phyloP scores from a whole-genome alignment of 2,329 filamentous ascomycete genomes.

The Hymenoscyphus repandus region DNA sequence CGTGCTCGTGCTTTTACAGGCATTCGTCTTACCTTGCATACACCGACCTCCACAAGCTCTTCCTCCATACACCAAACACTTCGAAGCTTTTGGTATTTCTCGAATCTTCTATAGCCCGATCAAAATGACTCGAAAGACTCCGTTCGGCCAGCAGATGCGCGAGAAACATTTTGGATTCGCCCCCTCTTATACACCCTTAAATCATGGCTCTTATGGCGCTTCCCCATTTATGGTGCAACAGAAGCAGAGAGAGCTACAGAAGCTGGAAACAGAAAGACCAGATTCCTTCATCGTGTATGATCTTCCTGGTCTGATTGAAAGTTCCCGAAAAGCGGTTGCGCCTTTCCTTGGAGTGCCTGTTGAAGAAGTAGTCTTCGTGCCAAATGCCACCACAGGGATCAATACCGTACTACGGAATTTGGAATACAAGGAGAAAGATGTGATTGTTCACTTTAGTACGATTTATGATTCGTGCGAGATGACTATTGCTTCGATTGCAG shows the following conservation, averaged over 20 bases:
- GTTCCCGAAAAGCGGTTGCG: constrained; percentile 59
- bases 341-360: constrained; percentile 58
- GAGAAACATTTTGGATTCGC: constrained; percentile 23
- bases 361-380: constrained; percentile 67
- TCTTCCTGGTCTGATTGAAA: constrained; percentile 56
- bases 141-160: constrained; percentile 23
- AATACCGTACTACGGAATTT: constrained; percentile 76
- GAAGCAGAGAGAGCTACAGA: constrained; percentile 61
- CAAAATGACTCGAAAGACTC: constrained; percentile 16
- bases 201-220: constrained; percentile 68
- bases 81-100: no score
- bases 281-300: constrained; percentile 72
- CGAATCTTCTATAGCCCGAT: neutral
- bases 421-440: constrained; percentile 57
- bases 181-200: constrained; percentile 22
- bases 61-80: no score
- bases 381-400: constrained; percentile 72
- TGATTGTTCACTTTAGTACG: constrained; percentile 71
- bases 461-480: constrained; percentile 76
- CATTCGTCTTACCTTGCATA: no score
- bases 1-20: no score
- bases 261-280: constrained; percentile 58
- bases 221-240: constrained; percentile 58
- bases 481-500: constrained; percentile 58
- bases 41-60: no score